Conservation (phyloP, 2,329 filamentous ascomycete species). For the Colletotrichum camelliae region DNA sequence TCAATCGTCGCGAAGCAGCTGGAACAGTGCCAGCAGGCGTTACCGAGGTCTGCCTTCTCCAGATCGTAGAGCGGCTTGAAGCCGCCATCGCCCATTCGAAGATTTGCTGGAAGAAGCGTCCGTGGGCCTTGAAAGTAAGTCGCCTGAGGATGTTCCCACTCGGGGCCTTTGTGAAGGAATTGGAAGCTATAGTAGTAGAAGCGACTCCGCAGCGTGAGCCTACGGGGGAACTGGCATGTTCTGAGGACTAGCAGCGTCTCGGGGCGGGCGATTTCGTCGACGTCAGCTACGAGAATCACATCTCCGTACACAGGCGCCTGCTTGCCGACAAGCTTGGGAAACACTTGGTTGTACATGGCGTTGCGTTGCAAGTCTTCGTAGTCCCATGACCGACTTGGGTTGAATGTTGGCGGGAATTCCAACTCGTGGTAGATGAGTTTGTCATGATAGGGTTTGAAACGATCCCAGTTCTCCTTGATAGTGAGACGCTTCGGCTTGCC, state of each 20-base stretch:
- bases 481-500: constrained; percentile 58
- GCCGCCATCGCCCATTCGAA: constrained; percentile 46
- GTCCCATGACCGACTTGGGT: constrained; percentile 45
- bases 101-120: constrained; percentile 59
- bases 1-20: constrained; percentile 63
- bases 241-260: constrained; percentile 53
- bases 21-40: constrained; percentile 67
- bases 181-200: constrained; percentile 67
- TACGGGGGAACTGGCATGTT: constrained; percentile 57
- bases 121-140: constrained; percentile 51
- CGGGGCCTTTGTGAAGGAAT: constrained; percentile 44
- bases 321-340: constrained; percentile 50
- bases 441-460: constrained; percentile 56
- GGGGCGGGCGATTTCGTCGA: constrained; percentile 65
- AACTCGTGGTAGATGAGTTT: constrained; percentile 63
- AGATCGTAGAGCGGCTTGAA: constrained; percentile 12
- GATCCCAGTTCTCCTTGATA: constrained; percentile 57
- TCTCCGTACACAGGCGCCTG: constrained; percentile 52
- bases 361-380: constrained; percentile 60
- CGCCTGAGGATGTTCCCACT: constrained; percentile 66
- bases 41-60: constrained; percentile 38
- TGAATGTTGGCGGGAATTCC: constrained; percentile 11
- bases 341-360: constrained; percentile 62
- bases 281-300: constrained; percentile 64
- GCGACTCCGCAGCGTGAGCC: constrained; percentile 54